phyloP scores from a whole-genome alignment of 441 rosid genomes.

The Sinapis alba region DNA sequence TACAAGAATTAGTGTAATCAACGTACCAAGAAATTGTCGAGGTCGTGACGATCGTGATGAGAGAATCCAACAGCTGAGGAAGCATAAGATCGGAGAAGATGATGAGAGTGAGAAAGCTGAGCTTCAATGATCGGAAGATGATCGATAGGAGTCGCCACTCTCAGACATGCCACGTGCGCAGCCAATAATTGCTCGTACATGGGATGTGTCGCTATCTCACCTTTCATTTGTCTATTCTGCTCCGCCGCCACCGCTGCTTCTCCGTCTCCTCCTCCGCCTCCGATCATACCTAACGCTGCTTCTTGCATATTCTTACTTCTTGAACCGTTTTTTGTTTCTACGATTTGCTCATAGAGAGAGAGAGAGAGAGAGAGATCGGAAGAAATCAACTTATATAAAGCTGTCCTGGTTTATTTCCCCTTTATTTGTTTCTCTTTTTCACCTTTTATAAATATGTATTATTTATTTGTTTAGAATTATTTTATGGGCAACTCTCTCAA shows the following conservation, averaged over 20 bases:
- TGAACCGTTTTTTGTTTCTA: slow-evolving; percentile 37
- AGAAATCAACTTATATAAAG: slow-evolving; percentile 36
- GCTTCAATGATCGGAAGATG: slow-evolving; percentile 92
- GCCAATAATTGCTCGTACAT: slow-evolving; percentile 79
- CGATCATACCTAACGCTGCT: slow-evolving; percentile 73
- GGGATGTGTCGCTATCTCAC: slow-evolving; percentile 87
- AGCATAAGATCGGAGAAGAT: slow-evolving; percentile 81
- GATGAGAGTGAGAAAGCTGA: slow-evolving; percentile 82
- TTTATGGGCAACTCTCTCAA: no score
- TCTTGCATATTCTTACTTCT: slow-evolving; percentile 62
- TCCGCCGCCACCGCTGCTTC: slow-evolving; percentile 53
- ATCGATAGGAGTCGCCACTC: slow-evolving; percentile 96
- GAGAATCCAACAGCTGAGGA: slow-evolving; percentile 47
- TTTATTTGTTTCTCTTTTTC: background rate
- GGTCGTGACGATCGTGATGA: slow-evolving; percentile 81
- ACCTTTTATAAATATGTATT: background rate
- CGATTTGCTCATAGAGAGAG: slow-evolving; percentile 14
- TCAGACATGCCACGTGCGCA: slow-evolving; percentile 88
- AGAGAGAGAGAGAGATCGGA: slow-evolving; percentile 22
- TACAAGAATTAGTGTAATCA: background rate
- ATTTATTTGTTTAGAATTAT: background rate
- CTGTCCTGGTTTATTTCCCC: slow-evolving; percentile 25
- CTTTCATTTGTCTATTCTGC: slow-evolving; percentile 66
- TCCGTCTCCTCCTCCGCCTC: slow-evolving; percentile 50
- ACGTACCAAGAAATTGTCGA: slow-evolving; percentile 84